A percentile compares a stretch with the other conserved stretches of the same genome.
These are phyloP conservation scores for Paramecium sexaurelia DNA, from an alignment of 73 alveolate genomes.

Conservation along the genomic window DNA sequence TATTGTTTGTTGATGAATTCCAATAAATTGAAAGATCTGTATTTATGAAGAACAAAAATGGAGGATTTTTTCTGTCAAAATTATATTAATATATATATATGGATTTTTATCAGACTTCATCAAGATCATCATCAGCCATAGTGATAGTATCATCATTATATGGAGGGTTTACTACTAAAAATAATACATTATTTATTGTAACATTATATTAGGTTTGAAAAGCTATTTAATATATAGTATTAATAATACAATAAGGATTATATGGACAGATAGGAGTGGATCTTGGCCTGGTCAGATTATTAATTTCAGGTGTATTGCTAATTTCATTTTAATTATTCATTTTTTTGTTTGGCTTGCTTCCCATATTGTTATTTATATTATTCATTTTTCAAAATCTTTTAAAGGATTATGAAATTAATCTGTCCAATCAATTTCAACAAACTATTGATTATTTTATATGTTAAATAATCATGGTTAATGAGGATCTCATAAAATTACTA, in stretches of 20 bases:
- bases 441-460: too few relatives aligned
- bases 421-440: too few relatives aligned
- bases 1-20: neutral
- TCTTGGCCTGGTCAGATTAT: neutral
- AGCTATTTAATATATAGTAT: neutral
- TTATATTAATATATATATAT: neutral
- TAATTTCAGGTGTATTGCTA: neutral
- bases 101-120: neutral
- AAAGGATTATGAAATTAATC: neutral
- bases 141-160: neutral
- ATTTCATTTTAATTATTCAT: neutral
- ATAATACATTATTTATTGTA: neutral
- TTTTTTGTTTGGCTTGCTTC: neutral
- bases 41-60: neutral
- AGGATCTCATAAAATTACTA: neutral
- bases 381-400: neutral
- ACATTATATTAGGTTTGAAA: neutral
- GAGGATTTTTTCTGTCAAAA: neutral
- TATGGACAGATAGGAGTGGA: neutral
- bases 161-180: neutral
- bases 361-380: neutral
- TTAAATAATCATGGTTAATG: neutral
- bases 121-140: neutral
- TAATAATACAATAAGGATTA: neutral
- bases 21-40: neutral